These are phyloP conservation scores for Phytopythium ostracodes DNA, from an alignment of 352 stramenopile species.

Conservation along the genomic window DNA sequence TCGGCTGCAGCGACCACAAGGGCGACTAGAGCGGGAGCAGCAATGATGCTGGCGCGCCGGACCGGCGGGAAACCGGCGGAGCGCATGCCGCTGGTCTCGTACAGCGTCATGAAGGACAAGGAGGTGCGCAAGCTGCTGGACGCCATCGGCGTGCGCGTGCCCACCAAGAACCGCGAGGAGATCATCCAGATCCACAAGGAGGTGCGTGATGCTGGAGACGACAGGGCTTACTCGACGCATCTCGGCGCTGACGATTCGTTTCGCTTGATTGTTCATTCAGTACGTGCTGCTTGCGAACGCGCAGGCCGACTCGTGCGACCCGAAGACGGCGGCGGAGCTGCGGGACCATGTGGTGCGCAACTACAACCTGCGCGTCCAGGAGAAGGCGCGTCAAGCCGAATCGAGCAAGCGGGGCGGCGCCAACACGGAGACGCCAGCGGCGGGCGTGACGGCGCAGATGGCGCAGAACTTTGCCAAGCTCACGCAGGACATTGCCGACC, in stretches of 20 bases:
- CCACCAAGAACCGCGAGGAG: constrained; percentile 71
- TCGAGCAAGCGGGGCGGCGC: constrained; percentile 26
- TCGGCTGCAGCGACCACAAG: constrained; percentile 3
- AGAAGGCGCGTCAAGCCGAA: constrained; percentile 46
- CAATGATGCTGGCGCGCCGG: constrained; percentile 5
- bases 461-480: constrained; percentile 74
- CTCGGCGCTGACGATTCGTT: background rate
- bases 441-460: constrained; percentile 49
- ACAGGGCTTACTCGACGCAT: too few relatives aligned
- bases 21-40: constrained; percentile 8
- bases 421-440: constrained; percentile 20
- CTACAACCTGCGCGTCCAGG: constrained; percentile 58
- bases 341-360: constrained; percentile 68
- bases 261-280: constrained; percentile 25
- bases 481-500: constrained; percentile 57
- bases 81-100: constrained; percentile 72
- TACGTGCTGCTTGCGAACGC: constrained; percentile 78
- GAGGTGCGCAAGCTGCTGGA: constrained; percentile 74
- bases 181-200: constrained; percentile 89
- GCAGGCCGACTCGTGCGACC: constrained; percentile 74
- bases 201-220: constrained; percentile 26
- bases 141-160: constrained; percentile 50
- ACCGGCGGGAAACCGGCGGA: constrained; percentile 32
- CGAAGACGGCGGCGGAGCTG: constrained; percentile 57
- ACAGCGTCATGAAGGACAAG: constrained; percentile 86